A percentile compares a stretch with the other conserved stretches of the same genome.
Conservation (phyloP, 768 basidiomycete genomes). For the Leucocoprinus sp. region DNA sequence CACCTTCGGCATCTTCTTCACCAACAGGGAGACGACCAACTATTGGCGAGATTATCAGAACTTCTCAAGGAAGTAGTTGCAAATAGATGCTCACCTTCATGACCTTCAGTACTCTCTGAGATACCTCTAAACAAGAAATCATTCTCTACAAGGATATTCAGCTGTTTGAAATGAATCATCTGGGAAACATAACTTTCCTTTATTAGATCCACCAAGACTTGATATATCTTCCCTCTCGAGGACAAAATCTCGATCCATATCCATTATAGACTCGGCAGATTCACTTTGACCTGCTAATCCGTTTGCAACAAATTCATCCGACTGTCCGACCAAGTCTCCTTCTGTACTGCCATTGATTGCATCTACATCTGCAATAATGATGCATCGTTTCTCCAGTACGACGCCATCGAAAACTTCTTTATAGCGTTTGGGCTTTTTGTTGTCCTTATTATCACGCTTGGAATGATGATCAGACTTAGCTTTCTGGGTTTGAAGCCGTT, state of each 20-base stretch:
- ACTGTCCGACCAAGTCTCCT: not conserved
- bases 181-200: not conserved
- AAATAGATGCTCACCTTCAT: not conserved
- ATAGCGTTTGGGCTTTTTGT: not conserved
- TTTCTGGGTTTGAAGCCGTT: not conserved
- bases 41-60: not conserved
- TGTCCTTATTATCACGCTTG: not conserved
- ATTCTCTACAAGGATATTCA: constrained; percentile 3
- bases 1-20: constrained; percentile 10
- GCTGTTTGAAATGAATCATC: not conserved
- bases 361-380: no score
- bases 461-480: not conserved
- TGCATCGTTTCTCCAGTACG: constrained; percentile 1
- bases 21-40: not conserved
- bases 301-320: constrained; percentile 10
- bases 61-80: not conserved
- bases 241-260: not conserved
- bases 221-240: constrained; percentile 5
- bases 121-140: constrained; percentile 9
- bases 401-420: constrained; percentile 10
- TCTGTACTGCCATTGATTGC: not conserved
- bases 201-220: constrained; percentile 8
- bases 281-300: not conserved
- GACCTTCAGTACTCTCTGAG: constrained; percentile 6
- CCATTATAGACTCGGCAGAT: not conserved